Conservation (phyloP, 306 rosid genomes). For the Medicago lupulina region DNA sequence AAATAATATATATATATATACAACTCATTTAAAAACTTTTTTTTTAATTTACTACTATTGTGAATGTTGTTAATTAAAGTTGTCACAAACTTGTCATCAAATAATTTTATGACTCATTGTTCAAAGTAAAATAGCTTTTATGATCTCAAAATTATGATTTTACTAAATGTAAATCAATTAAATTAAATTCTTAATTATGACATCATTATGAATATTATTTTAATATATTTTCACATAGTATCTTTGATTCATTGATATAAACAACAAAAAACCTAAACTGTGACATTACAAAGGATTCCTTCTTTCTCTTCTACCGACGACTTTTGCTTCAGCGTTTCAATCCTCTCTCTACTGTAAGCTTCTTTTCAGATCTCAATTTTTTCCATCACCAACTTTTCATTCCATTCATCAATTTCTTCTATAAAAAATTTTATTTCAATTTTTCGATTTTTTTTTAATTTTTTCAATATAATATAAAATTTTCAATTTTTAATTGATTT, state of each 20-base stretch:
- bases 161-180: too few species aligned
- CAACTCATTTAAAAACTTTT: too few species aligned
- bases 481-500: background rate
- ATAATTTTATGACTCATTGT: too few species aligned
- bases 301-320: constrained; percentile 1
- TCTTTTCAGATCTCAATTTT: constrained; percentile 5
- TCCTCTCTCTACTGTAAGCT: constrained; percentile 3
- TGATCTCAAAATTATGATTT: too few species aligned
- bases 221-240: too few species aligned
- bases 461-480: background rate
- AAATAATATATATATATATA: too few species aligned
- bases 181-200: too few species aligned
- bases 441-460: background rate
- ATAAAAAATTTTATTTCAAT: background rate
- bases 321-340: background rate
- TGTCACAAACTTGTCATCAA: too few species aligned
- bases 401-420: background rate
- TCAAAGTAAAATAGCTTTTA: too few species aligned
- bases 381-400: background rate
- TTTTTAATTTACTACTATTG: too few species aligned
- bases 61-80: too few species aligned
- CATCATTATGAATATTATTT: too few species aligned
- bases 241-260: constrained; percentile 2
- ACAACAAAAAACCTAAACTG: background rate
- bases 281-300: background rate